Conservation (phyloP, 805 yeast species). For the Sungouiozyma intestinalis region DNA sequence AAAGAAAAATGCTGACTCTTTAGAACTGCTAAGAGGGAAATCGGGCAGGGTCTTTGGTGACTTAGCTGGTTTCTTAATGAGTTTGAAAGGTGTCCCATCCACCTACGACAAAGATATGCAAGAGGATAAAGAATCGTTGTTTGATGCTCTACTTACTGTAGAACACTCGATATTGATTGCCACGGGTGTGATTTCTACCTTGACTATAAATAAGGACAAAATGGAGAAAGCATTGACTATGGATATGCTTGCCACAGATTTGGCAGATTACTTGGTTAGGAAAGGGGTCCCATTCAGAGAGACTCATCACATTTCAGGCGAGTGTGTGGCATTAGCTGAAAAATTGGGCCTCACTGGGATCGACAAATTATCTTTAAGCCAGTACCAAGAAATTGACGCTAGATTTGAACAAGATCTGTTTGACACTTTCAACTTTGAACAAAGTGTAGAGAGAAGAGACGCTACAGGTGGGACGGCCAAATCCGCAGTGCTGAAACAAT, state of each 20-base stretch:
- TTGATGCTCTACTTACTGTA: conserved; percentile 81
- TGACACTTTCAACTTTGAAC: conserved; percentile 84
- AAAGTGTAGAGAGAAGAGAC: conserved; percentile 89
- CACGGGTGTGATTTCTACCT: conserved; percentile 90
- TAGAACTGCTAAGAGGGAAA: conserved; percentile 92
- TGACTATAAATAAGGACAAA: conserved; percentile 55
- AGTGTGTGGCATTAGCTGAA: conserved; percentile 89
- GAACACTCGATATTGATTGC: conserved; percentile 91
- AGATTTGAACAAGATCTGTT: conserved; percentile 76
- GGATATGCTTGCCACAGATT: conserved; percentile 98
- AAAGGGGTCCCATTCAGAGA: conserved; percentile 99
- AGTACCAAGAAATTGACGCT: conserved; percentile 66
- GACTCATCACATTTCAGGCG: conserved; percentile 97
- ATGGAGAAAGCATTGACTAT: conserved; percentile 88
- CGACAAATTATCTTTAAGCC: conserved; percentile 68
- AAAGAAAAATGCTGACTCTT: conserved; percentile 94
- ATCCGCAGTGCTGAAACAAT: conserved; percentile 73
- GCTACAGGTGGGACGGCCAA: conserved; percentile 98
- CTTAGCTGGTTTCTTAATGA: conserved; percentile 91
- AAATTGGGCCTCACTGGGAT: conserved; percentile 67
- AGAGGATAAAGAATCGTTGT: conserved; percentile 98
- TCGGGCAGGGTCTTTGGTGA: conserved; percentile 96
- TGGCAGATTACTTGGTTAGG: conserved; percentile 94
- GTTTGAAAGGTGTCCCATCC: conserved; percentile 93
- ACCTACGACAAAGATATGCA: conserved; percentile 98